These are phyloP conservation scores for Thermoascus crustaceus DNA, from an alignment of 2,329 filamentous ascomycete genomes.

Conservation along the genomic window DNA sequence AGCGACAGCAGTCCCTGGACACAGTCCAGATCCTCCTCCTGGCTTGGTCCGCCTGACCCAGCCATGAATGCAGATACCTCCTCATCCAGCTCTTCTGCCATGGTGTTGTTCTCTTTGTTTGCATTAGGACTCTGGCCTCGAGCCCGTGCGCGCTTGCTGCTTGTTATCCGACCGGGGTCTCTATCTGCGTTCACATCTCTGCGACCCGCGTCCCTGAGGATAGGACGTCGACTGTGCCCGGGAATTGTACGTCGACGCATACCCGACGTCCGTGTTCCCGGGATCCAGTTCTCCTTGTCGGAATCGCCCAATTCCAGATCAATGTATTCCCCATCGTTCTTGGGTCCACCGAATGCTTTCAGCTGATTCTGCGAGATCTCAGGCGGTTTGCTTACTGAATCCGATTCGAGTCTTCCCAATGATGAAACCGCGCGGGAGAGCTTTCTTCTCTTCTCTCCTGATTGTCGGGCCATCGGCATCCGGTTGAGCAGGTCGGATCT, in stretches of 20 bases:
- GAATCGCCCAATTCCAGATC: slow-evolving; percentile 59
- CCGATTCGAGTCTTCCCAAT: slow-evolving; percentile 51
- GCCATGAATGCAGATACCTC: slow-evolving; percentile 70
- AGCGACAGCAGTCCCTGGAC: slow-evolving; percentile 81
- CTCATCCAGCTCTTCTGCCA: slow-evolving; percentile 42
- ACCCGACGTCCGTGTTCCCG: slow-evolving; percentile 36
- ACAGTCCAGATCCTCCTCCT: slow-evolving; percentile 76
- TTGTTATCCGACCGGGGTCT: slow-evolving; percentile 9
- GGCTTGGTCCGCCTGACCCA: slow-evolving; percentile 49
- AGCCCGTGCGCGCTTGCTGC: slow-evolving; percentile 21
- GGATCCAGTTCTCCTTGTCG: slow-evolving; percentile 88
- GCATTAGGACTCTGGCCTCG: slow-evolving; percentile 14
- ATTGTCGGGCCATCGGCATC: slow-evolving; percentile 39
- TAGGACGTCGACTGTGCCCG: slow-evolving; percentile 27
- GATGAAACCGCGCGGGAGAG: slow-evolving; percentile 55
- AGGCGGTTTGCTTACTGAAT: slow-evolving; percentile 30
- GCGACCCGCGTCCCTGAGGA: slow-evolving; percentile 38
- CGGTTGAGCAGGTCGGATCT: slow-evolving; percentile 40
- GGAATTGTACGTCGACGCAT: slow-evolving; percentile 29
- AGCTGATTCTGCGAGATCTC: slow-evolving; percentile 19
- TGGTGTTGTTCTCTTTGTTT: slow-evolving; percentile 27
- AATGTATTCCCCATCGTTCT: slow-evolving; percentile 29
- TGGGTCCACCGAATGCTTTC: slow-evolving; percentile 15
- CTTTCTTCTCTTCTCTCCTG: slow-evolving; percentile 52
- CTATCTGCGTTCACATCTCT: slow-evolving; percentile 17